Percentiles rank a stretch among this genome's conserved stretches.
These are phyloP conservation scores for Neofusicoccum umdonicola DNA, from an alignment of 2,329 filamentous ascomycete genomes.

Conservation along the genomic window DNA sequence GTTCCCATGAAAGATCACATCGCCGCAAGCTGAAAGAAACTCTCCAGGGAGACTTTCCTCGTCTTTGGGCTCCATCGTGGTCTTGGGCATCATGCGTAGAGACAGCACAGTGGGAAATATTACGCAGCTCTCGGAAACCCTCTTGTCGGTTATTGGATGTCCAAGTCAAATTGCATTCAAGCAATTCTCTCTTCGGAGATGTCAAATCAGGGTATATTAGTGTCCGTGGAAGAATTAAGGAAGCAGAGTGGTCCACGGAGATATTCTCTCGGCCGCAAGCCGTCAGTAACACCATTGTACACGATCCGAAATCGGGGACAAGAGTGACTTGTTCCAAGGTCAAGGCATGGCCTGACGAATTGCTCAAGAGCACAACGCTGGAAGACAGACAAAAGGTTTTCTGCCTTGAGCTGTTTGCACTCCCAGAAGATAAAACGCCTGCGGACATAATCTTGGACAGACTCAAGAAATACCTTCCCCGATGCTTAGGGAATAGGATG, in stretches of 20 bases:
- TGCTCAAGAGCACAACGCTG: not conserved
- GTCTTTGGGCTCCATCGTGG: not conserved
- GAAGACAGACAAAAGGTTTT: not conserved
- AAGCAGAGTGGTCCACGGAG: not conserved
- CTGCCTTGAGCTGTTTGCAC: not conserved
- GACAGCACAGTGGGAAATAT: not conserved
- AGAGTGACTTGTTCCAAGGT: not conserved
- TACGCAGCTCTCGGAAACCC: not conserved
- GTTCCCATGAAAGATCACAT: not conserved
- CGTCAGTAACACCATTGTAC: not conserved
- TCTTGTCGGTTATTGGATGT: not conserved
- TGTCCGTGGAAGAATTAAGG: not conserved
- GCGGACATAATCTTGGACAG: too few relatives aligned
- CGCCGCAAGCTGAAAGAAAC: too few relatives aligned
- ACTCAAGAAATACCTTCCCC: not conserved
- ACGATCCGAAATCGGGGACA: not conserved
- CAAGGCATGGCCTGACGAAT: not conserved
- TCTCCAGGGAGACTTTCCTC: not conserved
- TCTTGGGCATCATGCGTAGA: not conserved
- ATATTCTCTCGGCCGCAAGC: too few relatives aligned
- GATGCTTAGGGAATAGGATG: not conserved
- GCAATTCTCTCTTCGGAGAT: not conserved
- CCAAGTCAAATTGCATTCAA: not conserved
- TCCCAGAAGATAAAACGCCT: not conserved
- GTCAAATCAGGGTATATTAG: not conserved